Base-by-base conservation (phyloP, 306 rosid genomes). In the Malus sieversii region DNA sequence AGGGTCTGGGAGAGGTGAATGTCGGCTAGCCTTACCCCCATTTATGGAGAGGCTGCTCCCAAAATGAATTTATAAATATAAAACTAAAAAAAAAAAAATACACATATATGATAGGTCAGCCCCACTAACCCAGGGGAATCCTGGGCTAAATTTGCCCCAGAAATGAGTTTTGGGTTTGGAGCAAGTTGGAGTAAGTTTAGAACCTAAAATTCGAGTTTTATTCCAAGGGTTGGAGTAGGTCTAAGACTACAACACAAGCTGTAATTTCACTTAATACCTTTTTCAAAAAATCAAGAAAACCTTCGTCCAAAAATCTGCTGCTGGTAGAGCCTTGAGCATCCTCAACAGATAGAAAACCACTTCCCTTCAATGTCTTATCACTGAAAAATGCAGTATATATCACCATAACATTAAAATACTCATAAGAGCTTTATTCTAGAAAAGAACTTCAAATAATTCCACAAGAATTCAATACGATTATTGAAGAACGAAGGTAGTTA, bases 211-310 rank as follows among this genome's bases (percentile, higher is more conserved):
- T 6, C 1, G 38, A 33, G 38, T 33, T 33, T 33, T 33, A 33
- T 33, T 33, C 38, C 38, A 33, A 33, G 8, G 0, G 38, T 33
- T 33, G 38, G 7, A 33, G 38, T 33, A 6, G 8, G 38, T 33
- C 38, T 33, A 33, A 33, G 8, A 33, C 38, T 35, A 57, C 19
- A 8, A 22, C 75, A 27, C 30, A 44, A 60, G n/a, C 60, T 18
- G 45, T 45, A 60, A 44, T 70, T 78, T 78, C 81, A 80, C 51
- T 44, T 68, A 35, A 61, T 79, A 96, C 99, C 99, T 89, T 87
- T 82, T 89, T 87, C 83, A 96, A 65, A 84, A 82, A 96, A 70
- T 90, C 87, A 81, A 96, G 82, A 83, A 96, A 96, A 63, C 98
- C 99, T 77, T 84, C 87, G 80, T 89, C 87, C 90, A 92, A 81